These are phyloP conservation scores for Podospora sp. DNA, from an alignment of 495 filamentous ascomycete genomes.

Conservation along the genomic window DNA sequence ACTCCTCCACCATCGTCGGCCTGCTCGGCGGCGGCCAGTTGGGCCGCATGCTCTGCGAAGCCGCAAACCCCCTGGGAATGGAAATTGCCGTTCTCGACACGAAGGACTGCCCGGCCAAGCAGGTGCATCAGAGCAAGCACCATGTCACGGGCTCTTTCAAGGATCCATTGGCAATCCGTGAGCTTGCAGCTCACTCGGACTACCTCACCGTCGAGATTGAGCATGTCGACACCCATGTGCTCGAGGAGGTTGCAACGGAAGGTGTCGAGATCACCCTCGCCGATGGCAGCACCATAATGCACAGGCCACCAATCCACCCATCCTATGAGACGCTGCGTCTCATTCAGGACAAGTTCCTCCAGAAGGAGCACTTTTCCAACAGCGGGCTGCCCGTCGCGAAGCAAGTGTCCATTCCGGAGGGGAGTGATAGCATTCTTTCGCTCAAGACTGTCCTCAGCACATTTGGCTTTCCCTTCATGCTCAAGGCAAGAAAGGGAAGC, in stretches of 20 bases:
- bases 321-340: conserved; percentile 85
- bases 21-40: conserved; percentile 69
- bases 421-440: conserved; percentile 54
- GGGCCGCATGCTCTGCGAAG: conserved; percentile 94
- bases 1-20: conserved; percentile 41
- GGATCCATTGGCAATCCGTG: conserved; percentile 70
- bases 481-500: conserved; percentile 89
- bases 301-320: conserved; percentile 70
- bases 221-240: conserved; percentile 90
- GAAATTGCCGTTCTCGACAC: conserved; percentile 79
- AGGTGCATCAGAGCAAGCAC: conserved; percentile 72
- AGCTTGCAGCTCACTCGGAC: conserved; percentile 77
- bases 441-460: conserved; percentile 64
- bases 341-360: conserved; percentile 95
- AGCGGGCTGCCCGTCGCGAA: conserved; percentile 68
- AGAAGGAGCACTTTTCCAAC: conserved; percentile 76
- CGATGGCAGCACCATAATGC: conserved; percentile 42
- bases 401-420: conserved; percentile 60
- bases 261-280: conserved; percentile 53
- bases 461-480: conserved; percentile 88
- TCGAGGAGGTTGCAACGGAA: conserved; percentile 74
- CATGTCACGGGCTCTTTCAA: conserved; percentile 88
- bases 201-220: conserved; percentile 97
- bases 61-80: conserved; percentile 83
- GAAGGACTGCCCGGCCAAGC: conserved; percentile 81